These are phyloP conservation scores for Sequoia sempervirens DNA, from an alignment of 75 land plant genomes.

Conservation along the genomic window DNA sequence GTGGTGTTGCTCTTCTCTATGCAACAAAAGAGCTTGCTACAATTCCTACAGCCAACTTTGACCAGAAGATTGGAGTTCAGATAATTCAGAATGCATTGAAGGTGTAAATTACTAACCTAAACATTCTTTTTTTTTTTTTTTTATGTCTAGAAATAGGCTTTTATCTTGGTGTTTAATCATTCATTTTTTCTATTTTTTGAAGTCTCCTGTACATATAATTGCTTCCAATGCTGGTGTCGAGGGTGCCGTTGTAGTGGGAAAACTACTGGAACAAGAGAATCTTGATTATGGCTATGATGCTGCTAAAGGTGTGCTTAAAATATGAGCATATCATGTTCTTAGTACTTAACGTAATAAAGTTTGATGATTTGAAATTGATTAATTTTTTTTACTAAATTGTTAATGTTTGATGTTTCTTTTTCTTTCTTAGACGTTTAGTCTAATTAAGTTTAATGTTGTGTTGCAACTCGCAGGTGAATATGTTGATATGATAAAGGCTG, in stretches of 20 bases:
- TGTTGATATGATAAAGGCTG: conserved; percentile 87
- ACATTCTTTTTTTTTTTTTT: conserved; percentile 5
- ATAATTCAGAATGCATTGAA: conserved; percentile 85
- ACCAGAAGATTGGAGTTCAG: conserved; percentile 79
- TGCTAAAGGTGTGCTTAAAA: conserved; percentile 63
- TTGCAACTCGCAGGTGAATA: conserved; percentile 49
- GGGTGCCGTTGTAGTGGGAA: conserved; percentile 90
- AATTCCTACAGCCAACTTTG: conserved; percentile 66
- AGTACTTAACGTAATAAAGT: neutral
- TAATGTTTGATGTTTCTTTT: neutral
- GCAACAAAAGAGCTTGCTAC: conserved; percentile 75
- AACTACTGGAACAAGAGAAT: conserved; percentile 79
- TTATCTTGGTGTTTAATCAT: neutral
- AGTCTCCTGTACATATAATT: conserved; percentile 80
- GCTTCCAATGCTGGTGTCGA: conserved; percentile 94
- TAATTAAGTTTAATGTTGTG: neutral
- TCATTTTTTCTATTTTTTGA: conserved; percentile 10
- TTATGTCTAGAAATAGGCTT: neutral
- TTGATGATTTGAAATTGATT: neutral
- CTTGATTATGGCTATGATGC: conserved; percentile 88
- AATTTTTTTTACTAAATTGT: neutral
- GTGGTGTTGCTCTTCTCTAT: conserved; percentile 89
- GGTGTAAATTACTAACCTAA: conserved; percentile 23
- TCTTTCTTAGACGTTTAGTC: neutral
- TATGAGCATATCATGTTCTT: neutral